These are phyloP conservation scores for Xylaria scruposa DNA, from an alignment of 495 filamentous ascomycete species.

Conservation along the genomic window DNA sequence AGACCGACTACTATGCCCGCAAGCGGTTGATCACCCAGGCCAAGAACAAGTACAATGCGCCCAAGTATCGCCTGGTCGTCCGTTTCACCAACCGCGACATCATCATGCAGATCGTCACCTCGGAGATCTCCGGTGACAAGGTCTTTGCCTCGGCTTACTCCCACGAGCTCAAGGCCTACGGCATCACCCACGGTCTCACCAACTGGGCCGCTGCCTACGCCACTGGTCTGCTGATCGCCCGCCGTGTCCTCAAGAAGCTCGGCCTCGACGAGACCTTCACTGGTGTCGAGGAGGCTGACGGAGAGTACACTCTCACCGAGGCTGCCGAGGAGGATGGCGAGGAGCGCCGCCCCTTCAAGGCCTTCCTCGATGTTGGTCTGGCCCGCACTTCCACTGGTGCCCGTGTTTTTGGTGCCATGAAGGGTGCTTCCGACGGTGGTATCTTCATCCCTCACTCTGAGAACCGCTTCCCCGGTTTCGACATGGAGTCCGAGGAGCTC, in stretches of 20 bases:
- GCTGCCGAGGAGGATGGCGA: constrained; percentile 83
- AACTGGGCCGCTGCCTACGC: constrained; percentile 99
- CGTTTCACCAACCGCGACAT: constrained; percentile 99
- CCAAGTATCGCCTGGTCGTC: constrained; percentile 99
- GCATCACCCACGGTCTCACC: constrained; percentile 96
- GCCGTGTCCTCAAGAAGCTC: constrained; percentile 96
- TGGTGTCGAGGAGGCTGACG: constrained; percentile 93
- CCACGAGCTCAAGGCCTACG: constrained; percentile 97
- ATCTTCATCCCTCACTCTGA: constrained; percentile 97
- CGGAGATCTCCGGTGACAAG: constrained; percentile 98
- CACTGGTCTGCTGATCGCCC: constrained; percentile 94
- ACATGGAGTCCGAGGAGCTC: constrained; percentile 95
- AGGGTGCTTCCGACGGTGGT: constrained; percentile 98
- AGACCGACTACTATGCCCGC: constrained; percentile 99
- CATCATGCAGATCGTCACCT: constrained; percentile 95
- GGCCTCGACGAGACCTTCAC: constrained; percentile 87
- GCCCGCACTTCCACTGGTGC: constrained; percentile 95
- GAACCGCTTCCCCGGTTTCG: constrained; percentile 98
- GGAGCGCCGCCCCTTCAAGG: constrained; percentile 95
- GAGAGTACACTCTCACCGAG: constrained; percentile 93
- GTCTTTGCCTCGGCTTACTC: constrained; percentile 91
- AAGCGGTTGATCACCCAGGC: constrained; percentile 99
- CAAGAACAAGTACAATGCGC: constrained; percentile 99
- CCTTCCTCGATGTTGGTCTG: constrained; percentile 96
- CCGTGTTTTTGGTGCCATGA: constrained; percentile 99